Evolutionary conservation across 306 rosid genomes (phyloP).

Genomic region (Hylodesmum podocarpum): DNA sequence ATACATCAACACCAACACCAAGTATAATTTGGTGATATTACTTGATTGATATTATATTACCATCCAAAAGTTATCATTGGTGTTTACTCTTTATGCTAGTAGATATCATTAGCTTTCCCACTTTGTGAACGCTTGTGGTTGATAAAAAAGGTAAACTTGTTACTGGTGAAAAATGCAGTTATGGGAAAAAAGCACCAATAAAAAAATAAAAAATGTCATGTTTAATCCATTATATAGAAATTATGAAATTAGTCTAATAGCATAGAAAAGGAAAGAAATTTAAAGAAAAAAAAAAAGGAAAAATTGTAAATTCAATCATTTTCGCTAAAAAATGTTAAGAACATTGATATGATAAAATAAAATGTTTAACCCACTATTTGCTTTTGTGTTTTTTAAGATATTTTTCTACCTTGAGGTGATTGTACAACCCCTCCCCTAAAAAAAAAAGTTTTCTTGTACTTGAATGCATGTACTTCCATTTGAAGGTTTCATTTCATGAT

Average conservation of each 20-base stretch:
- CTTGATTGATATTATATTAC: conserved; percentile 22
- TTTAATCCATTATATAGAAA: too few species aligned
- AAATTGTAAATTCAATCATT: too few species aligned
- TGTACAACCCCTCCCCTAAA: background rate
- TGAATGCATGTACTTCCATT: background rate
- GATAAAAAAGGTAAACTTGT: conserved; percentile 7
- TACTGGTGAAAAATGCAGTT: background rate
- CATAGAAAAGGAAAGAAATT: too few species aligned
- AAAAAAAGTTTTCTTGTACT: background rate
- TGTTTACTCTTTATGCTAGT: conserved; percentile 15
- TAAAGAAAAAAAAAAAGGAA: too few species aligned
- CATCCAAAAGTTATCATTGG: conserved; percentile 28
- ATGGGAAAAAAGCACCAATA: conserved; percentile 8
- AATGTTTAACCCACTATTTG: background rate
- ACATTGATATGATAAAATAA: too few species aligned
- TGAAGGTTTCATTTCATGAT: conserved; percentile 11
- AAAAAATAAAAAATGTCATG: conserved; percentile 18
- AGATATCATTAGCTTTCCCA: conserved; percentile 13
- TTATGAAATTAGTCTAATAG: too few species aligned
- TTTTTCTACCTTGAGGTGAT: background rate
- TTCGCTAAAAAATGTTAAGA: too few species aligned
- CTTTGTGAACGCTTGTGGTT: background rate
- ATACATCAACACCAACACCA: conserved; percentile 22
- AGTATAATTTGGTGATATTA: conserved; percentile 10
- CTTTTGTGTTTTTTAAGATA: background rate